A percentile compares a stretch with the other conserved stretches of the same genome.
Conservation (phyloP, 1,284 basidiomycete species). For the Megacollybia platyphylla region DNA sequence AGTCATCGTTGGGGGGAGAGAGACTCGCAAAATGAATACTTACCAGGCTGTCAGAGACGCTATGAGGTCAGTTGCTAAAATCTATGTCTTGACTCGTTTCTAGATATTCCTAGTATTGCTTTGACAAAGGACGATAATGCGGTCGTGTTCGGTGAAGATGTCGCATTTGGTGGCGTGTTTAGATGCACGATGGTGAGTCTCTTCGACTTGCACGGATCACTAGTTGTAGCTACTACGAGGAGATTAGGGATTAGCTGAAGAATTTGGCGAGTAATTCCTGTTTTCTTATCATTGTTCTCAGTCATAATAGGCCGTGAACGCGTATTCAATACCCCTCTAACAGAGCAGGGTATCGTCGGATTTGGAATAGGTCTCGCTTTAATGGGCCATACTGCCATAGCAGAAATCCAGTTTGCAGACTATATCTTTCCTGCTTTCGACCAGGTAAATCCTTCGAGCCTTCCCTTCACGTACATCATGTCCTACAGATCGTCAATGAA, state of each 20-base stretch:
- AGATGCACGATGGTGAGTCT: constrained; percentile 65
- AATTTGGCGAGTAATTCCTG: constrained; percentile 53
- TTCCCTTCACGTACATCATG: constrained; percentile 3
- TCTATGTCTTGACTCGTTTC: neutral
- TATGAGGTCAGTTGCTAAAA: constrained; percentile 44
- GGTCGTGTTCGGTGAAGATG: constrained; percentile 89
- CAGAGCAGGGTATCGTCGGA: constrained; percentile 91
- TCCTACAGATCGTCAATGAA: constrained; percentile 78
- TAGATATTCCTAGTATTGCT: constrained; percentile 41
- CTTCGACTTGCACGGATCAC: neutral
- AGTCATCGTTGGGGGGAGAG: constrained; percentile 57
- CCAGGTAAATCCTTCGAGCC: constrained; percentile 39
- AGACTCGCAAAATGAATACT: constrained; percentile 84
- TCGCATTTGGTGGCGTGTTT: constrained; percentile 90
- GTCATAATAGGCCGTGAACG: constrained; percentile 59
- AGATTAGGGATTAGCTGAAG: constrained; percentile 74
- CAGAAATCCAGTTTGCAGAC: constrained; percentile 84
- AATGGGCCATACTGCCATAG: constrained; percentile 92
- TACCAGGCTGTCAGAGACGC: constrained; percentile 87
- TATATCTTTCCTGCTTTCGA: constrained; percentile 91
- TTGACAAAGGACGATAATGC: constrained; percentile 78
- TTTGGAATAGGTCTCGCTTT: constrained; percentile 88
- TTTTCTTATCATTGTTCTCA: constrained; percentile 3
- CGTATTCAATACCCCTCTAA: constrained; percentile 92
- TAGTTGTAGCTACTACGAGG: constrained; percentile 1